Evolutionary conservation across 1,284 basidiomycete genomes (phyloP).

Genomic region (Microbotryum scabiosae): DNA sequence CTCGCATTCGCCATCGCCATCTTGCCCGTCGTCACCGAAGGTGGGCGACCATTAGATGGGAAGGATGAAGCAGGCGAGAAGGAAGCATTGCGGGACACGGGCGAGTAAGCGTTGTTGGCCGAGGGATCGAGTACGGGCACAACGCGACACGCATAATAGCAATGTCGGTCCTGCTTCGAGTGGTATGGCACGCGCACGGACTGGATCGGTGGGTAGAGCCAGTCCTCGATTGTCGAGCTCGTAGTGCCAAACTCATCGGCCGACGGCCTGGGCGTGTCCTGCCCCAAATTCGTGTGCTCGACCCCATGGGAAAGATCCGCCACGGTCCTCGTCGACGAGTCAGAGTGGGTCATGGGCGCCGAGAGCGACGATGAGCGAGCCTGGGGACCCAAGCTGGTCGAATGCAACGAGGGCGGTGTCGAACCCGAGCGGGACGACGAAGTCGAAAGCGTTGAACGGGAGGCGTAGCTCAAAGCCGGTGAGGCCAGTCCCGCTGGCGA

Average conservation of each 20-base stretch:
- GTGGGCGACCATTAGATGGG: not conserved
- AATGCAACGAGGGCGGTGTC: not conserved
- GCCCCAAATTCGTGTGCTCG: too few relatives aligned
- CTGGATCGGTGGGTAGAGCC: conserved; percentile 17
- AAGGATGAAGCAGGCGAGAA: not conserved
- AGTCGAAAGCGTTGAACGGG: conserved; percentile 6
- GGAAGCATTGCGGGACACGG: not conserved
- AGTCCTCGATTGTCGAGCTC: not conserved
- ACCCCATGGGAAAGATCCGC: too few relatives aligned
- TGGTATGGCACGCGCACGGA: conserved; percentile 27
- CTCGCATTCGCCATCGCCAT: conserved; percentile 18
- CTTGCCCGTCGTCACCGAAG: conserved; percentile 10
- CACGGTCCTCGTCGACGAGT: too few relatives aligned
- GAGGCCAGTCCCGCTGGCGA: too few relatives aligned
- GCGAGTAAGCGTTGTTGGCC: not conserved
- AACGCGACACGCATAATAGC: conserved; percentile 29
- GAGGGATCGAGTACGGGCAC: conserved; percentile 9
- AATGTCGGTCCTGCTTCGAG: conserved; percentile 23
- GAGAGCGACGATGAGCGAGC: too few relatives aligned
- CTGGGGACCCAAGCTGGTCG: not conserved
- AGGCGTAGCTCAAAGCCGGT: not conserved
- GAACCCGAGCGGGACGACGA: too few relatives aligned
- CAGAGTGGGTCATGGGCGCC: too few relatives aligned
- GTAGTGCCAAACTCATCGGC: too few relatives aligned
- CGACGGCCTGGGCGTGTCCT: too few relatives aligned